Evolutionary conservation across 768 basidiomycete genomes (phyloP), one percentile per base, ranked within the genome.

Genomic region (Tricholoma hemisulphureum): DNA sequence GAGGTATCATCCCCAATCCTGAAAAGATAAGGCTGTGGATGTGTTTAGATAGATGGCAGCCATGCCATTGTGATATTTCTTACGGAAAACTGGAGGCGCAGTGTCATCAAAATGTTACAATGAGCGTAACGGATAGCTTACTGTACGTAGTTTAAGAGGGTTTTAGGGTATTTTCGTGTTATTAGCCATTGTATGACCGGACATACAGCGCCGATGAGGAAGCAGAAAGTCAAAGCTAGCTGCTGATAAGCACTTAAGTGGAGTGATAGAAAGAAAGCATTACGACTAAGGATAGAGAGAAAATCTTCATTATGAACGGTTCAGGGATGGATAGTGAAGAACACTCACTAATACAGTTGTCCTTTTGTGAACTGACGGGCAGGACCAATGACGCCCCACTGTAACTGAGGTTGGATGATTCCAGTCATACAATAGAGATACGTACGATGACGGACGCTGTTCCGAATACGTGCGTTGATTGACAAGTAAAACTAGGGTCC

Each of bases 301-400:
- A 1, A 24, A n/a, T n/a, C 24, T 23, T 45, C 6, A 24, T 45
- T 45, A 45, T 11, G 11, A 6, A 1, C 24, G 21, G n/a, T 45
- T 23, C 21, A 45, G 11, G 20, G 4, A 45, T 45, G 21, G 21
- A 23, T 16, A 45, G 8, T 45, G 4, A 13, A n/a, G 45, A 41
- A 28, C 2, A 68, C 82, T 63, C 64, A 86, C 86, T 80, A 83
- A 67, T 89, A 89, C 18, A 83, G 69, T 58, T 80, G 77, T 8
- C 79, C 82, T 31, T 74, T 67, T 0, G 81, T 82, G 67, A 88
- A 89, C 63, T 81, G 79, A 18, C 75, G 64, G 29, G 63, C 72
- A 16, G 89, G 89, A 1, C 89, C 89, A 53, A 91, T 83, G 16
- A 86, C 82, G 21, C 89, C 89, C 84, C 83, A 81, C 75, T 76